Conservation (phyloP, 2,329 filamentous ascomycete genomes). For the Xylaria digitata region DNA sequence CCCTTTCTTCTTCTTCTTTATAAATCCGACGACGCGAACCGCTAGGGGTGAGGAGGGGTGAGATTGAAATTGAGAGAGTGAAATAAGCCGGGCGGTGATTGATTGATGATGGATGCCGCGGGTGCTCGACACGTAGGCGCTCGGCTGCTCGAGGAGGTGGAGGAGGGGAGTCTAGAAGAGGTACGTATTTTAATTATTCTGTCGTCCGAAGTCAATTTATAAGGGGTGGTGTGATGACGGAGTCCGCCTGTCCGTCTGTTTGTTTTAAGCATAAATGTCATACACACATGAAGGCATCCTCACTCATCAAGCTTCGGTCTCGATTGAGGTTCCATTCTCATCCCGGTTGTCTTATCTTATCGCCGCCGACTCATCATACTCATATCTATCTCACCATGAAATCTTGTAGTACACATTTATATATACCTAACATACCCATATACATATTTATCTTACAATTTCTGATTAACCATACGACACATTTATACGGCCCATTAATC, state of each 20-base stretch:
- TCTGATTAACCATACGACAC: slow-evolving; percentile 1
- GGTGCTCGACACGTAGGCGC: slow-evolving; percentile 60
- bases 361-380: slow-evolving; percentile 27
- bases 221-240: not conserved
- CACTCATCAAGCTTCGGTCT: slow-evolving; percentile 5
- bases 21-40: not conserved
- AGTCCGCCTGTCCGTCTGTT: not conserved
- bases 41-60: not conserved
- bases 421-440: slow-evolving; percentile 16
- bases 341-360: slow-evolving; percentile 43
- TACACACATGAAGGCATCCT: not conserved
- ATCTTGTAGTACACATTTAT: slow-evolving; percentile 10
- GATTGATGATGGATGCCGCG: slow-evolving; percentile 46
- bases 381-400: slow-evolving; percentile 28
- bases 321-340: slow-evolving; percentile 12
- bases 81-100: not conserved
- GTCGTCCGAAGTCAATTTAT: not conserved
- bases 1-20: not conserved
- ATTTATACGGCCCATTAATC: not conserved
- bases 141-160: slow-evolving; percentile 64
- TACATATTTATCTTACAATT: slow-evolving; percentile 7
- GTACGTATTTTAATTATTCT: slow-evolving; percentile 53
- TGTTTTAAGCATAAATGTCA: not conserved
- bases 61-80: not conserved
- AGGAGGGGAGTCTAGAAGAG: slow-evolving; percentile 69